These are phyloP conservation scores for Sugiyamaella smithiae DNA, from an alignment of 805 yeast genomes.

Conservation along the genomic window DNA sequence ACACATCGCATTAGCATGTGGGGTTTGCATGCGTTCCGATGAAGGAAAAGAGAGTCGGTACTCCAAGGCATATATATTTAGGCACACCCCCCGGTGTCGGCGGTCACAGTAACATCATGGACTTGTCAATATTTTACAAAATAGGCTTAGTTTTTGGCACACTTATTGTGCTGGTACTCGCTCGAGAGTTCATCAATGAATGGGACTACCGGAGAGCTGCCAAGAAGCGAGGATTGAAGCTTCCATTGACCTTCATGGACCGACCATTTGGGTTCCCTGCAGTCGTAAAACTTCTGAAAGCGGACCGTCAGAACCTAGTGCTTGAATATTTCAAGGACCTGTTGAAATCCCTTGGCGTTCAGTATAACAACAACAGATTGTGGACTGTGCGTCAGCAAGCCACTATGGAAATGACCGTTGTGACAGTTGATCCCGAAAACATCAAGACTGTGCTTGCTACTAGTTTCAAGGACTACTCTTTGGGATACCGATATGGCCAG, in stretches of 20 bases:
- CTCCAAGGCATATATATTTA: too few relatives aligned
- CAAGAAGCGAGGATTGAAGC: constrained; percentile 11
- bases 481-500: constrained; percentile 29
- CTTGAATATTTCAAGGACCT: constrained; percentile 10
- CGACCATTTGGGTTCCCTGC: constrained; percentile 14
- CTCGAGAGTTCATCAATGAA: constrained; percentile 6
- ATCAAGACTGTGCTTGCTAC: constrained; percentile 32
- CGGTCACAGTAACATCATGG: too few relatives aligned
- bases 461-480: constrained; percentile 29
- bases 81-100: too few relatives aligned
- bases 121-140: neutral
- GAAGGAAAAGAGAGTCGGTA: too few relatives aligned
- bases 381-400: constrained; percentile 6
- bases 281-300: constrained; percentile 1
- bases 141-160: neutral
- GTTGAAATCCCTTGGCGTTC: neutral
- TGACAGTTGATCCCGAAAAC: constrained; percentile 29
- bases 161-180: constrained; percentile 5
- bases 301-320: constrained; percentile 7
- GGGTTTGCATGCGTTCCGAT: too few relatives aligned
- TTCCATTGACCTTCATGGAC: constrained; percentile 4
- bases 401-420: neutral
- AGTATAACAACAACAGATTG: neutral
- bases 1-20: too few relatives aligned
- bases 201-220: constrained; percentile 5